Evolutionary conservation across 2,329 filamentous ascomycete genomes (phyloP), one percentile per base, ranked within the genome.

Genomic region (Pseudogymnoascus sp.): DNA sequence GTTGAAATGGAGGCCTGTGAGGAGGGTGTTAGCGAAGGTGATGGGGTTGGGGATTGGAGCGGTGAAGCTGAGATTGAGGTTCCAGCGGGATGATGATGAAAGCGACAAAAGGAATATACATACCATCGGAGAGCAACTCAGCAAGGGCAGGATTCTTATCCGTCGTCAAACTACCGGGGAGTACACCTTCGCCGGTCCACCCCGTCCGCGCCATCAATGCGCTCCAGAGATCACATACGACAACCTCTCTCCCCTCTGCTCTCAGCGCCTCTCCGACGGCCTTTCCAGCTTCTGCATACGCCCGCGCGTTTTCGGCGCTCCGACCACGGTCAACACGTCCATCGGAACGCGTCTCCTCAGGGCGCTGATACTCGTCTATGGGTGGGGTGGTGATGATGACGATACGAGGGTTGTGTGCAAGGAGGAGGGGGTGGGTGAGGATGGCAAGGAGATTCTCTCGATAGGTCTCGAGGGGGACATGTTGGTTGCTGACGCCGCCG

Each of bases 321-420:
- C 81, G 62, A 73, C 77, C 40, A 70, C 71, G 60, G 74, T 71
- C 5, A 72, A 69, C 65, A 78, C 79, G 8, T 82, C 82, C 64
- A 76, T 74, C 1, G 69, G 74, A 15, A 76, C 70, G 69, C 86
- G 18, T 27, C 12, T 59, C 58, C 21, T 59, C 33, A 33, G 58
- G 21, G 85, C 74, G 65, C 85, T 82, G 72, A 91, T 86, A 75
- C 93, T 59, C 87, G 69, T 96, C 88, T 59, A 95, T 75, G 0
- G 92, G 92, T 1, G 92, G 90, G 27, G 93, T 91, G 0, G 90
- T 88, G 58, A 97, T 80, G 5, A 97, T 77, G 48, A 97, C 79
- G 61, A 92, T 87, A 60, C 83, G 85, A 27, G 89, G 86, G 36
- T 82, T 80, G 70, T 97, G 92, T 5, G 84, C 86, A 62, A 75